phyloP scores from a whole-genome alignment of 345 rosid genomes.

The Linum usitatissimum region DNA sequence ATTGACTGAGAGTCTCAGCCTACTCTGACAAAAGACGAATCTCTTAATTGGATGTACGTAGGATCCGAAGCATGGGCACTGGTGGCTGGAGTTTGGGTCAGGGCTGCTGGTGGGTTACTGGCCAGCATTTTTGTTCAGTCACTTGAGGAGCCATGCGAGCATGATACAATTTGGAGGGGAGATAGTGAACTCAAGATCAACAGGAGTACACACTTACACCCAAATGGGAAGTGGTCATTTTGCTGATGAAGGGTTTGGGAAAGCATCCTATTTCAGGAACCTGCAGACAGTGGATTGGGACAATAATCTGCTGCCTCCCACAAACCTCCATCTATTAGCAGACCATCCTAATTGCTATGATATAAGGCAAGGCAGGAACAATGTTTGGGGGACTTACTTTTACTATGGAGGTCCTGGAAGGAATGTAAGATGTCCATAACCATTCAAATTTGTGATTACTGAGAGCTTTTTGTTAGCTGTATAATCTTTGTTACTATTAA shows the following conservation, averaged over 20 bases:
- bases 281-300: constrained; percentile 29
- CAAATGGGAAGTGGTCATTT: constrained; percentile 31
- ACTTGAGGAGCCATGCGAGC: constrained; percentile 24
- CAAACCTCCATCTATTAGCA: too few species aligned
- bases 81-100: constrained; percentile 30
- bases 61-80: constrained; percentile 27
- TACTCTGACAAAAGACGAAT: not conserved
- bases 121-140: constrained; percentile 25
- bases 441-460: too few species aligned
- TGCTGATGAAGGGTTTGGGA: constrained; percentile 25
- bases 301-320: constrained; percentile 19
- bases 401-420: too few species aligned
- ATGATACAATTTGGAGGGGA: constrained; percentile 31
- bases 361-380: too few species aligned
- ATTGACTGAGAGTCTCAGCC: too few species aligned
- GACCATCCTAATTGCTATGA: too few species aligned
- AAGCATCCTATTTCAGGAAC: constrained; percentile 24
- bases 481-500: too few species aligned
- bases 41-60: not conserved
- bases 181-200: constrained; percentile 20
- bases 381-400: too few species aligned
- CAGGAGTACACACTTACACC: constrained; percentile 23
- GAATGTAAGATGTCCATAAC: too few species aligned
- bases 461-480: too few species aligned
- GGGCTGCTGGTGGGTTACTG: constrained; percentile 22